Evolutionary conservation across 2,329 filamentous ascomycete species (phyloP).

Genomic region (Fusarium xylarioides): DNA sequence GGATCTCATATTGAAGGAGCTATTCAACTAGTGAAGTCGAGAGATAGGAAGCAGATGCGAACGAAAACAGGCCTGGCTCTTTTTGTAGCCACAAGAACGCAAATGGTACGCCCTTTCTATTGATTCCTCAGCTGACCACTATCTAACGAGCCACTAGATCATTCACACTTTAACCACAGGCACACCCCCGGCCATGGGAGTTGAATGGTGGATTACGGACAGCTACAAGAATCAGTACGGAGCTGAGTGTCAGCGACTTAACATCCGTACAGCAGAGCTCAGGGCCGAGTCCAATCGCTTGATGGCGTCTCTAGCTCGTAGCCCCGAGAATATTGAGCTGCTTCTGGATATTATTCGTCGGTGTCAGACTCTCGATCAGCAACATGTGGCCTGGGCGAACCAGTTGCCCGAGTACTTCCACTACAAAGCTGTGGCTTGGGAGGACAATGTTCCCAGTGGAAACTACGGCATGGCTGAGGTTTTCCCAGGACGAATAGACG

Average conservation of each 20-base stretch:
- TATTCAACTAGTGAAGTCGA: conserved; percentile 67
- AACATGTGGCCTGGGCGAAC: conserved; percentile 61
- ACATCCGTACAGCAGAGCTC: conserved; percentile 64
- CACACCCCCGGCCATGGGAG: conserved; percentile 61
- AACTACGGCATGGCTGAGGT: conserved; percentile 64
- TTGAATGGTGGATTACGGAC: conserved; percentile 68
- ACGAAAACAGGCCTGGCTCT: conserved; percentile 63
- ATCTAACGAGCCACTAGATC: conserved; percentile 52
- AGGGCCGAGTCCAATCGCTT: conserved; percentile 62
- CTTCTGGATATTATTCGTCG: conserved; percentile 62
- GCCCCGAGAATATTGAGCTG: conserved; percentile 59
- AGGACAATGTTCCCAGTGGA: conserved; percentile 60
- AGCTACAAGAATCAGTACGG: conserved; percentile 60
- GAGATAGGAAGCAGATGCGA: conserved; percentile 63
- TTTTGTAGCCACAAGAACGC: conserved; percentile 67
- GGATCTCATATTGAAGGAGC: conserved; percentile 71
- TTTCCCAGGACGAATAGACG: conserved; percentile 68
- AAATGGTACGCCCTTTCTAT: conserved; percentile 57
- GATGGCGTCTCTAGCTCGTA: conserved; percentile 57
- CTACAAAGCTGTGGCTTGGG: conserved; percentile 65
- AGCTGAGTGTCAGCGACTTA: conserved; percentile 60
- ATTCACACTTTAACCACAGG: conserved; percentile 65
- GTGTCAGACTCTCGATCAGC: conserved; percentile 62
- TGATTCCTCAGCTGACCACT: background rate
- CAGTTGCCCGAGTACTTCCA: conserved; percentile 60